Evolutionary conservation across 169 alveolate species (phyloP).

Genomic region (Theileria luwenshuni): DNA sequence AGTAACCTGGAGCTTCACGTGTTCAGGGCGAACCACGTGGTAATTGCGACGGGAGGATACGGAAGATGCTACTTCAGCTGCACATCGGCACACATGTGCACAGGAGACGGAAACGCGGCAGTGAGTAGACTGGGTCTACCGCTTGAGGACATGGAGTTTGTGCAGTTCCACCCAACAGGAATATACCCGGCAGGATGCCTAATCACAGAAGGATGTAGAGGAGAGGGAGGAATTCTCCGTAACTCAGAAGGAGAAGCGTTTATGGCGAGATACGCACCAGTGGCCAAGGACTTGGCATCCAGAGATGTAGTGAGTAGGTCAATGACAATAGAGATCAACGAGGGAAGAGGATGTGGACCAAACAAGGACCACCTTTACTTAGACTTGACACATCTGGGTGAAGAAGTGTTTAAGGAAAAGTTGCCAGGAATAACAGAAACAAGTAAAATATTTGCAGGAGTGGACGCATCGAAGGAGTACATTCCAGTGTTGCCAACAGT

Average conservation of each 20-base stretch:
- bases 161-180: conserved; percentile 97
- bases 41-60: conserved; percentile 97
- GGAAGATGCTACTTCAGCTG: conserved; percentile 97
- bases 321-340: conserved; percentile 95
- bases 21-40: conserved; percentile 91
- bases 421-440: conserved; percentile 97
- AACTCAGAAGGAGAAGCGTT: conserved; percentile 95
- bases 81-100: conserved; percentile 98
- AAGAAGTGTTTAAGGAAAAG: conserved; percentile 91
- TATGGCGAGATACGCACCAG: conserved; percentile 94
- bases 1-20: conserved; percentile 96
- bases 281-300: conserved; percentile 96
- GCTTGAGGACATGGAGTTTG: conserved; percentile 95
- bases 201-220: conserved; percentile 99
- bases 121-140: conserved; percentile 94
- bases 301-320: conserved; percentile 97
- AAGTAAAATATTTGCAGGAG: conserved; percentile 96
- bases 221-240: conserved; percentile 98
- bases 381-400: conserved; percentile 92
- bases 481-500: conserved; percentile 98
- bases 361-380: conserved; percentile 92
- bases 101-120: conserved; percentile 95
- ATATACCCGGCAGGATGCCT: conserved; percentile 96
- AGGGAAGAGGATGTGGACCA: conserved; percentile 95
- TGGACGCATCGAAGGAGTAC: conserved; percentile 93